Evolutionary conservation across 352 stramenopile species (phyloP), one percentile per base, ranked within the genome.

Genomic region (Phytophthora vignae): DNA sequence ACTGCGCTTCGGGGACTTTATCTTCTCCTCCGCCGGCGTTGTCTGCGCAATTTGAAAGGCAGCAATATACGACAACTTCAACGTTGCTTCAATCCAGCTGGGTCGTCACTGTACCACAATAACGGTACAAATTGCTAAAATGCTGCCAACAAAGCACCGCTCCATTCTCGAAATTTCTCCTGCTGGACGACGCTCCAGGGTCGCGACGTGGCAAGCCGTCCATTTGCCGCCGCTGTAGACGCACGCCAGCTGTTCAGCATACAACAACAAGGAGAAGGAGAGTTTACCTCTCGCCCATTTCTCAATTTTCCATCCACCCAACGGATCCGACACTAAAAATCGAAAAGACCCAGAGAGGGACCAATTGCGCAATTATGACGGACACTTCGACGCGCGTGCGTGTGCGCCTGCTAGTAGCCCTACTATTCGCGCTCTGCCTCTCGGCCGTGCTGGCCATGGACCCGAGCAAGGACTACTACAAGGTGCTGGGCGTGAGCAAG

Each of bases 401-500:
- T 22, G 55, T 67, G 48, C 60, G 21, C 3, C 17, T 62, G 22
- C 22, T 27, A 27, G 22, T 27, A 27, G 22, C 22, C 22, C 22
- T 27, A 27, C 33, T 42, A 11, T 42, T 42, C 10, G 33, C 33
- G 33, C 33, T 42, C 10, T 42, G 33, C 38, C 36, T 74, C 4
- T 49, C 57, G 12, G 64, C 59, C 11, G 56, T 48, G 42, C 21
- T 72, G 0, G 78, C 80, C n/a, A 88, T 93, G 78, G 83, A 91
- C 53, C 71, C 83, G 15, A 79, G 65, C 36, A 94, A 93, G 53
- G 85, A 96, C 59, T 96, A 96, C 76, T 96, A 96, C 77, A 88
- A 92, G 69, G 71, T 94, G 4, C 79, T 96, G 29, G 89, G 87
- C 53, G 87, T 96, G 27, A 80, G 78, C 61, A 88, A 90, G 31